These are phyloP conservation scores for Alternaria conjuncta DNA, from an alignment of 2,329 filamentous ascomycete genomes.

Conservation along the genomic window DNA sequence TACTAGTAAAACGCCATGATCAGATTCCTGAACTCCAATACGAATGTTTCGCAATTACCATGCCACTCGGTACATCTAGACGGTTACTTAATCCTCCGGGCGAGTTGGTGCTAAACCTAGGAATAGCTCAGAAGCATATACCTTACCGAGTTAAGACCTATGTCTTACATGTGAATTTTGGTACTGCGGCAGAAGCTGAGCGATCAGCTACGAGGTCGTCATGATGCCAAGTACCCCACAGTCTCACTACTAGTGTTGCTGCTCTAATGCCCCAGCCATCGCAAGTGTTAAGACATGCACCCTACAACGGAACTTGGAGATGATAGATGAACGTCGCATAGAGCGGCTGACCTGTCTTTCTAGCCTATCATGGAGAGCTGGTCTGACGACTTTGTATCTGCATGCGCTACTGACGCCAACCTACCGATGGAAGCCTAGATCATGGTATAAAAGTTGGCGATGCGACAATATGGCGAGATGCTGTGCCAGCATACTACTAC, in stretches of 20 bases:
- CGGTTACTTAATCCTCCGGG: neutral
- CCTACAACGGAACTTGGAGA: neutral
- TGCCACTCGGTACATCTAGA: neutral
- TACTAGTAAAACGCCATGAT: neutral
- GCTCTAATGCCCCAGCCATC: neutral
- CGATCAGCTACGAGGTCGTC: neutral
- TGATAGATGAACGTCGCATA: neutral
- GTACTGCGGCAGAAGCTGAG: neutral
- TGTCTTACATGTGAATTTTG: neutral
- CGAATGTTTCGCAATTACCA: neutral
- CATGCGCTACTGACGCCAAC: neutral
- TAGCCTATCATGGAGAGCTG: neutral
- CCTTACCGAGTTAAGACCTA: neutral
- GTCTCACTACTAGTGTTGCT: neutral
- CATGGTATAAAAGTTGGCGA: neutral
- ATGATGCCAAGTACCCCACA: neutral
- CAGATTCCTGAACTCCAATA: neutral
- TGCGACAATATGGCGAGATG: neutral
- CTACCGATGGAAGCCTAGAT: neutral
- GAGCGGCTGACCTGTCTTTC: neutral
- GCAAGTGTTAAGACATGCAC: neutral
- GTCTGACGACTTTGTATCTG: conserved; percentile 5
- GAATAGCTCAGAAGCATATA: neutral
- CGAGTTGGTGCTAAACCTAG: neutral
- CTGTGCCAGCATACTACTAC: neutral